Evolutionary conservation across 2,329 filamentous ascomycete genomes (phyloP), one percentile per base, ranked within the genome.

Genomic region (Sporothrix inflata): DNA sequence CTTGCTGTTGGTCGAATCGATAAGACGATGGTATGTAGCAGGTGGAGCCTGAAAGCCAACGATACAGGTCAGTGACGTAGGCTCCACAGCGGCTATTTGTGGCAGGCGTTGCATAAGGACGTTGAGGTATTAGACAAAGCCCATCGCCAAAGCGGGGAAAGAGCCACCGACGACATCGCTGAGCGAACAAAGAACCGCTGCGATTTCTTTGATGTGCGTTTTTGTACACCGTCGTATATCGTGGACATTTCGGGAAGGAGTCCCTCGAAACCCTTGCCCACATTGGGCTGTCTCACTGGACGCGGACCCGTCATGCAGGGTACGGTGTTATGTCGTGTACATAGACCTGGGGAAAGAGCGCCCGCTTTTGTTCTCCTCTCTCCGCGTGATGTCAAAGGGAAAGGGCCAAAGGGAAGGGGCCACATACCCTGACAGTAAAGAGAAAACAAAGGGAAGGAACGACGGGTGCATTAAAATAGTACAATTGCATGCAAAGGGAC

Each of bases 31-130:
- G 55, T n/a, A n/a, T n/a, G n/a, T 27, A 14, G 24, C 16, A 4
- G 38, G 60, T 65, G 60, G 60, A 65, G 60, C 38, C 60, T 27
- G n/a, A 19, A 14, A 24, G 14, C 11, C 38, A 42, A 21, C 65
- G 21, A 47, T 34, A 53, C 45, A 60, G 19, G 40, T 57, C 51
- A 47, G 70, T 71, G 70, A 71, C 70, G 70, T 71, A 71, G 53
- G 61, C 61, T 71, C 60, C 69, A 71, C 70, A 34, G 34, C 70
- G 47, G 45, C 21, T 55, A 16, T 24, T 45, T 24, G 49, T 19
- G 55, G 69, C 34, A 63, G 24, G 61, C 42, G 12, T 63, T 14
- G 11, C 69, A 51, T 1, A 7, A 53, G 51, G 51, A 53, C 55
- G 8, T 53, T 53, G 34, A 34, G 34, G 57, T 65, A 40, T 27